phyloP scores from a whole-genome alignment of 2,329 filamentous ascomycete species.

The Rosellinia necatrix region DNA sequence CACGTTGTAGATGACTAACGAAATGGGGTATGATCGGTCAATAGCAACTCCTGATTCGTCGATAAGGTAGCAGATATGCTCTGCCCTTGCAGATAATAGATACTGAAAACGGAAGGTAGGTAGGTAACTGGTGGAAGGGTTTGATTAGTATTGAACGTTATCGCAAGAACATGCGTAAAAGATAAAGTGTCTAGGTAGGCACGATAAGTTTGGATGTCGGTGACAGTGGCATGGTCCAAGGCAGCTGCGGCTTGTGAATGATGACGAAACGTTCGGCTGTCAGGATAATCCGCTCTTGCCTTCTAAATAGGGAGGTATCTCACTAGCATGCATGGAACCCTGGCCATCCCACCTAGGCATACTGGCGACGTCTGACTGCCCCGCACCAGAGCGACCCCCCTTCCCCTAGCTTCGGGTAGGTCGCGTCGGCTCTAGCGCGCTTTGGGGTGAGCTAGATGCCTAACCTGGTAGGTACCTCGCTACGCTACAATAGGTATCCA shows the following conservation, averaged over 20 bases:
- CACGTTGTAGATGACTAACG: not conserved
- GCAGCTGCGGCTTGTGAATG: slow-evolving; percentile 18
- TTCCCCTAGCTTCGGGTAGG: not conserved
- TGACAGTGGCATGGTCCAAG: slow-evolving; percentile 11
- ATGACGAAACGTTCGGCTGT: slow-evolving; percentile 29
- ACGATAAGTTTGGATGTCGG: not conserved
- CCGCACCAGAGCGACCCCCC: slow-evolving; percentile 4
- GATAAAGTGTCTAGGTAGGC: too few relatives aligned
- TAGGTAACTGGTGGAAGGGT: too few relatives aligned
- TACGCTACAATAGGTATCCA: not conserved
- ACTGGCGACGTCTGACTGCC: slow-evolving; percentile 14
- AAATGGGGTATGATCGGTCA: slow-evolving; percentile 16
- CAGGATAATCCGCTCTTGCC: slow-evolving; percentile 22
- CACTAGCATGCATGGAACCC: not conserved
- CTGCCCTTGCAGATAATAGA: too few relatives aligned
- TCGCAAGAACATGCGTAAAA: too few relatives aligned
- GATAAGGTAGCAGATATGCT: too few relatives aligned
- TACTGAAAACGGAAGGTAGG: too few relatives aligned
- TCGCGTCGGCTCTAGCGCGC: not conserved
- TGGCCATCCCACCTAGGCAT: slow-evolving; percentile 1
- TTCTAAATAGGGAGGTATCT: too few relatives aligned
- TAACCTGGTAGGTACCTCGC: not conserved
- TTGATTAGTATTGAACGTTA: too few relatives aligned
- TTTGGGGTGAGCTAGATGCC: too few relatives aligned
- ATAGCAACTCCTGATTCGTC: slow-evolving; percentile 11